Evolutionary conservation across 2,329 filamentous ascomycete genomes (phyloP), one percentile per base, ranked within the genome.

Genomic region (Fusarium humuli): DNA sequence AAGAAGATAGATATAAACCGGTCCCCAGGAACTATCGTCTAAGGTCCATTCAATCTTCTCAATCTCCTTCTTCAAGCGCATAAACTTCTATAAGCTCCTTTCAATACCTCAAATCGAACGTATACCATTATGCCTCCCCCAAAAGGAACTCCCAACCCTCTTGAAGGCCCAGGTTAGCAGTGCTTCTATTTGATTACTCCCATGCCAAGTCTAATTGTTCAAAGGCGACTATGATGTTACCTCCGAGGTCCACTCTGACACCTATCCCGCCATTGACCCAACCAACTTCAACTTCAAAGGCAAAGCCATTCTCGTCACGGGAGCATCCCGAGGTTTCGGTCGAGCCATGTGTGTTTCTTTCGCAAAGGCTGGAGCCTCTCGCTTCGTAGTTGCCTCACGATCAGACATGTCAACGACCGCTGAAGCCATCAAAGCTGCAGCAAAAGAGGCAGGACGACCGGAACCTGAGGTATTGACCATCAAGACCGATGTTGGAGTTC

Each of bases 241-340:
- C 14, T 64, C 61, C 0, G 44, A 45, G 3, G 49, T 64, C 1
- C 61, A 64, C 25, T 64, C 61, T 0, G 59, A 64, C 10, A 57
- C 44, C 18, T 64, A 64, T 9, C 44, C 61, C 18, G 59, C 44
- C 18, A 64, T 64, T 12, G 44, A 64, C 37, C 61, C 61, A 7
- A 20, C 32, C 7, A 65, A 65, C 12, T 58, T 65, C 2, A 6
- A 58, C 10, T 7, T 65, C 0, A 46, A 65, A 20, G 60, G 18
- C 4, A 65, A 65, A 11, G 27, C 53, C 16, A 25, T 65, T 20
- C 44, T 65, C 14, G 44, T 65, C 5, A 65, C 60, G 8, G 61
- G 61, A 13, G 60, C 61, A 41, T 65, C 61, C 7, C 60, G 61
- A 32, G 60, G 61, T 2, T 65, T 45, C 34, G 61, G 61, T 6